Base-by-base conservation (phyloP, 371 early-diverging fungal species). In the Nosema muscidifuracis region DNA sequence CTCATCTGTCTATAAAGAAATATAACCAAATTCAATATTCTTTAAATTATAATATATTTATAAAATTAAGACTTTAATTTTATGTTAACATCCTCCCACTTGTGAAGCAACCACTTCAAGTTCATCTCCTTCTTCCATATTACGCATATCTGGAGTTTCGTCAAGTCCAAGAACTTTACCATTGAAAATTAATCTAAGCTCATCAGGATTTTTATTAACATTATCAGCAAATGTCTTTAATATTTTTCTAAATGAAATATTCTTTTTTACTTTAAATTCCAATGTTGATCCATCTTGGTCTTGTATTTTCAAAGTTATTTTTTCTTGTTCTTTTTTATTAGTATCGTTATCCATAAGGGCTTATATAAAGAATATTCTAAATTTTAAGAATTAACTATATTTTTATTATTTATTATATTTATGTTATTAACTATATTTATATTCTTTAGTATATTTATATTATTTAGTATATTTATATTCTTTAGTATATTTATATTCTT, bases 81-180 rank as follows among this genome's bases (percentile, higher is more conserved):
- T 1, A 2, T 56, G 1, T n/a, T 38, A 18, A 42, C 10, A 31
- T 34, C 81, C 81, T 15, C 81, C 81, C 15, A 65, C 66, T 55
- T 81, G 81, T 57, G 53, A 43, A n/a, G 79, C 65, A 12, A 77
- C 57, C 15, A 81, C 72, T 26, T 78, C 73, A 13, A 81, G 6
- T 2, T 61, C 64, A 38, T 77, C 79, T 33, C 57, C 65, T 30
- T 74, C 73, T 34, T 70, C 44, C 65, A 81, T 63, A 7, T 64
- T 65, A 1, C 71, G 30, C 15, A 30, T n/a, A 15, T 67, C 65
- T 13, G 80, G 67, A 10, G 73, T 67, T 18, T 63, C 36, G 4
- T 70, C 62, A 34, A 51, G 36, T 16, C 47, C 36, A 12, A 81
- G 28, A 33, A 75, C 47, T 63, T 75, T 68, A 13, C 76, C 77